Conservation (phyloP, 192 early-diverging fungal species). For the Coemansia sp. region DNA sequence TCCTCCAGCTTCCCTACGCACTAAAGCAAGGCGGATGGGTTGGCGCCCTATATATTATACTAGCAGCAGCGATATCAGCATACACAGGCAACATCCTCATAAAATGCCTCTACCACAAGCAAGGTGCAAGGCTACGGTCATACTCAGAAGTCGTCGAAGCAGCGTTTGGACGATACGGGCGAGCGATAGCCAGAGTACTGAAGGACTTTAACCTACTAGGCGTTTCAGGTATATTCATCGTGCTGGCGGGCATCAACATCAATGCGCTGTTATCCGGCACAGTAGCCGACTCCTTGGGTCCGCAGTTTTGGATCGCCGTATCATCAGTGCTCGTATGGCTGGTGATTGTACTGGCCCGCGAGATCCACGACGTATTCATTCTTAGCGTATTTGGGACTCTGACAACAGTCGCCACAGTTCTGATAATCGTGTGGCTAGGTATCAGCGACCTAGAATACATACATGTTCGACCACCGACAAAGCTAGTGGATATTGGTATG, state of each 20-base stretch:
- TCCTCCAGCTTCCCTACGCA: conserved; percentile 82
- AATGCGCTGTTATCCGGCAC: conserved; percentile 56
- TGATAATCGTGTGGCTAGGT: conserved; percentile 64
- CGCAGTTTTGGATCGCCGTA: conserved; percentile 67
- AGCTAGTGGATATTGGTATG: conserved; percentile 34
- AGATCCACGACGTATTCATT: conserved; percentile 79
- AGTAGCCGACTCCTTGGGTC: conserved; percentile 47
- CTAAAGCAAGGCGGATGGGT: conserved; percentile 78
- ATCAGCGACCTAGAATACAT: conserved; percentile 29
- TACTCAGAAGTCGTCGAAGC: conserved; percentile 71
- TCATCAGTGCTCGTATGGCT: conserved; percentile 63
- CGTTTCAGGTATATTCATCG: conserved; percentile 70
- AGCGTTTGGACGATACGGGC: conserved; percentile 72
- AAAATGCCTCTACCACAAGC: conserved; percentile 72
- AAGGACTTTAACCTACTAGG: conserved; percentile 72
- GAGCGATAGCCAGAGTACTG: conserved; percentile 54
- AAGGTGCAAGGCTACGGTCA: conserved; percentile 60
- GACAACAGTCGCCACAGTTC: conserved; percentile 71
- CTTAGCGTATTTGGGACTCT: conserved; percentile 76
- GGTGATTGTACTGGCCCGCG: conserved; percentile 76
- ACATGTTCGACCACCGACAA: conserved; percentile 33
- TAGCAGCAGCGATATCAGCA: conserved; percentile 69
- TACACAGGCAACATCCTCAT: conserved; percentile 77
- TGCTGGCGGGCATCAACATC: conserved; percentile 75
- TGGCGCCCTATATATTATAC: conserved; percentile 66